A percentile compares a stretch with the other conserved stretches of the same genome.
phyloP scores from a whole-genome alignment of 106 monocot species.

The Dendrobium nobile region DNA sequence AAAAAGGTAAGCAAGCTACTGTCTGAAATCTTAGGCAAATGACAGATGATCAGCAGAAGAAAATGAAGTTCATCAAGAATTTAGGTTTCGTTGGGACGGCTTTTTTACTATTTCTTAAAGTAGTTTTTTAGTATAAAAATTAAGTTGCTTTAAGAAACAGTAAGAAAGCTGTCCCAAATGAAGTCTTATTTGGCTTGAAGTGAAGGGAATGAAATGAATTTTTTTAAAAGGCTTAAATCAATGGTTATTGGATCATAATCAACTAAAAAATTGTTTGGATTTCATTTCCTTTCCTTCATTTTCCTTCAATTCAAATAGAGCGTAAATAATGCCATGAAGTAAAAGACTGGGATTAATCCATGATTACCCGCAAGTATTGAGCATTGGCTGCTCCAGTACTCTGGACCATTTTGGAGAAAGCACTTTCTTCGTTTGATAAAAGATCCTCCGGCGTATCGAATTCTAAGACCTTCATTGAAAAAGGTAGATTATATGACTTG shows the following conservation, averaged over 20 bases:
- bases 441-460: slow-evolving; percentile 83
- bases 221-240: too few species aligned
- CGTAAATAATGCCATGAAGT: not conserved
- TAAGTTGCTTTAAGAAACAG: too few species aligned
- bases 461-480: slow-evolving; percentile 62
- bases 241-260: too few species aligned
- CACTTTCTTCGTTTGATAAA: slow-evolving; percentile 70
- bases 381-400: slow-evolving; percentile 97
- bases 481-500: not conserved
- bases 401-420: slow-evolving; percentile 95
- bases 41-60: not conserved
- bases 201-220: too few species aligned
- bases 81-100: too few species aligned
- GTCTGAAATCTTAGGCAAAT: too few species aligned
- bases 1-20: too few species aligned
- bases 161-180: too few species aligned
- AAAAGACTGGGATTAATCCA: not conserved
- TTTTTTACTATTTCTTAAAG: too few species aligned
- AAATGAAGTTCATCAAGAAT: not conserved
- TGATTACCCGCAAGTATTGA: slow-evolving; percentile 77
- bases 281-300: too few species aligned
- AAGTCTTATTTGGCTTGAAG: not conserved
- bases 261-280: too few species aligned
- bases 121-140: too few species aligned
- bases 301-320: not conserved